Evolutionary conservation across 2,329 filamentous ascomycete genomes (phyloP), one percentile per base, ranked within the genome.

Genomic region (Nemania sp.): DNA sequence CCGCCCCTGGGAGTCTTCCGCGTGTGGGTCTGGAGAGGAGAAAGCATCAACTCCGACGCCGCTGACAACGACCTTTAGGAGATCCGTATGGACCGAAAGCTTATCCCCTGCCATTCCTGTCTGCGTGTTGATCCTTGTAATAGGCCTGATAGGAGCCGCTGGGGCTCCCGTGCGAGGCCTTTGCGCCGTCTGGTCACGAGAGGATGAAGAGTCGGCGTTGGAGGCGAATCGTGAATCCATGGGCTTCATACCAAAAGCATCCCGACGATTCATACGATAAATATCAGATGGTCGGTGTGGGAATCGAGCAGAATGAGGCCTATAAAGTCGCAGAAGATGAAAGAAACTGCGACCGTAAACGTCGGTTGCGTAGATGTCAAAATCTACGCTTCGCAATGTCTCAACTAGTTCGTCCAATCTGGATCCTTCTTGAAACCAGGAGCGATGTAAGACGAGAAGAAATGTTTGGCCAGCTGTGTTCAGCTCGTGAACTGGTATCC

Each of bases 1-100:
- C 20, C 82, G 80, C 5, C 84, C 83, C 5, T 78, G 70, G 1
- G 71, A 40, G 63, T 83, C 79, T 63, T 81, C 79, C 15, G 69
- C 54, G 6, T 54, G 65, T 0, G 77, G 71, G 43, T 75, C 68
- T 17, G 45, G 55, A 9, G 34, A 46, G 13, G 64, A 68, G 49
- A 72, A 66, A 1, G 67, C 62, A 9, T 70, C 65, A 5, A 65
- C 56, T 21, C 59, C 64, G 2, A 67, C 42, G 2, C 76, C 75
- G 2, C 69, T 70, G 7, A 69, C 72, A 25, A 81, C 73, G 29
- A 77, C 70, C 18, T 67, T 70, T 37, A 81, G 62, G 5, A 81
- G 73, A 9, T 73, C 70, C 18, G 73, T 68, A 43, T 76, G 74
- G 11, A 65, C n/a, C 32, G 48, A 35, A 53, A 70, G 65, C 6